Conservation (phyloP, 352 stramenopile species). For the Phytophthora aleatoria region DNA sequence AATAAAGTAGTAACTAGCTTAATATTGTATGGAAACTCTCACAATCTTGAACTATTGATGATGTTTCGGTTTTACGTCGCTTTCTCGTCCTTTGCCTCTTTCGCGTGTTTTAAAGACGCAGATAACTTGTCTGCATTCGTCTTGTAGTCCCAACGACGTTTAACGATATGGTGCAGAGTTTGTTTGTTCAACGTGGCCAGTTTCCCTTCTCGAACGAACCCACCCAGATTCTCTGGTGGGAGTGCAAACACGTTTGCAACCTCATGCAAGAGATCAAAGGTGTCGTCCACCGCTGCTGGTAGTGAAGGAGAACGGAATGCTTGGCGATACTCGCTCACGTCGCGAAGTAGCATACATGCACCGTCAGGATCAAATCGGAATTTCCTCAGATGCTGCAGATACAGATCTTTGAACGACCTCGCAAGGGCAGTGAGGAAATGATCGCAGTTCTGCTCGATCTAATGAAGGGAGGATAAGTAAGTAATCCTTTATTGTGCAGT, state of each 20-base stretch:
- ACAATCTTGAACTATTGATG: not conserved
- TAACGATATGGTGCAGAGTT: slow-evolving; percentile 67
- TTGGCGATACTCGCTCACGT: slow-evolving; percentile 76
- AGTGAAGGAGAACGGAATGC: slow-evolving; percentile 50
- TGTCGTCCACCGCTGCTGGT: slow-evolving; percentile 52
- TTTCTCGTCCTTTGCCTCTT: slow-evolving; percentile 28
- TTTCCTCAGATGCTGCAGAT: slow-evolving; percentile 75
- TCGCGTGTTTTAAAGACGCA: slow-evolving; percentile 41
- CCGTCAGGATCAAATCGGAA: slow-evolving; percentile 84
- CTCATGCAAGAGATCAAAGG: slow-evolving; percentile 81
- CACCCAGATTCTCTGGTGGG: slow-evolving; percentile 72
- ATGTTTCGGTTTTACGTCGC: not conserved
- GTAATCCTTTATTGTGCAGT: not conserved
- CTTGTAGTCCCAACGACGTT: slow-evolving; percentile 86
- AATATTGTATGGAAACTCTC: not conserved
- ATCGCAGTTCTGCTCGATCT: slow-evolving; percentile 70
- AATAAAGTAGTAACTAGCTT: slow-evolving; percentile 12
- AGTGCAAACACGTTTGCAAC: slow-evolving; percentile 86
- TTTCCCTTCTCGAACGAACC: slow-evolving; percentile 78
- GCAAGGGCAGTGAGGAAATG: slow-evolving; percentile 61
- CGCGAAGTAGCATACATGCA: slow-evolving; percentile 79
- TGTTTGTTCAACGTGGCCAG: slow-evolving; percentile 66
- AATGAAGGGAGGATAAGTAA: too few species aligned
- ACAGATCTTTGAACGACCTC: slow-evolving; percentile 73
- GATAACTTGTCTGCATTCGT: slow-evolving; percentile 75